Percentiles rank a stretch among this genome's conserved stretches.
These are phyloP conservation scores for Phaeodactylum tricornutum DNA, from an alignment of 108 stramenopile species.

Conservation along the genomic window DNA sequence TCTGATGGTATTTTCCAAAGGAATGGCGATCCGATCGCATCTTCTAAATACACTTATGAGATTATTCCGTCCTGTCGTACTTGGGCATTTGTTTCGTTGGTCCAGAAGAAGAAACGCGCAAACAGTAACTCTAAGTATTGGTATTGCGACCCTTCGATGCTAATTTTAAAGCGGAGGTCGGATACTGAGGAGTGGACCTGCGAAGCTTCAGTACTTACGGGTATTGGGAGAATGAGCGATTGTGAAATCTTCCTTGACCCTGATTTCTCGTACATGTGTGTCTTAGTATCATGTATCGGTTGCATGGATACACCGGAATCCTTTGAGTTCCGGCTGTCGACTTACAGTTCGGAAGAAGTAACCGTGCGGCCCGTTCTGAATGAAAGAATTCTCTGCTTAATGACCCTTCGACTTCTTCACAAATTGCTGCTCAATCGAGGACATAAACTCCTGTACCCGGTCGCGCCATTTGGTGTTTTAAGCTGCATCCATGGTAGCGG, in stretches of 20 bases:
- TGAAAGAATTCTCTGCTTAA: background rate
- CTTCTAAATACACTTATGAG: conserved; percentile 6
- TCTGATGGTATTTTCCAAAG: conserved; percentile 5
- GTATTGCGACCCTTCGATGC: conserved; percentile 16
- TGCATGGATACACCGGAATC: background rate
- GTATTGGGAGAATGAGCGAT: conserved; percentile 6
- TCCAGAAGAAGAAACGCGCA: conserved; percentile 25
- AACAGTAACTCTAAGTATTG: conserved; percentile 16
- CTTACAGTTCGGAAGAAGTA: conserved; percentile 3
- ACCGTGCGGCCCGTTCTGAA: background rate
- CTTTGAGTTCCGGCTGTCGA: conserved; percentile 1
- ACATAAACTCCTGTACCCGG: conserved; percentile 8
- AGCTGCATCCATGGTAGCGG: conserved; percentile 16
- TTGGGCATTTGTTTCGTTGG: conserved; percentile 17
- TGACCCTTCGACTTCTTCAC: conserved; percentile 6
- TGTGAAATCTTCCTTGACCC: conserved; percentile 23
- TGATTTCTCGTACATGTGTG: conserved; percentile 11
- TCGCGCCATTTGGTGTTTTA: conserved; percentile 4
- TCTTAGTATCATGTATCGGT: conserved; percentile 11
- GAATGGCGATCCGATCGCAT: conserved; percentile 1
- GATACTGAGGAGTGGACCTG: conserved; percentile 3
- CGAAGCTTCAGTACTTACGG: conserved; percentile 3
- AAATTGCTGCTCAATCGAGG: background rate
- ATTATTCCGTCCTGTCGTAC: conserved; percentile 3
- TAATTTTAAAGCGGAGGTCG: conserved; percentile 13